Percentiles rank a stretch among this genome's conserved stretches.
phyloP scores from a whole-genome alignment of 306 rosid genomes.

The Dalbergia cultrata region DNA sequence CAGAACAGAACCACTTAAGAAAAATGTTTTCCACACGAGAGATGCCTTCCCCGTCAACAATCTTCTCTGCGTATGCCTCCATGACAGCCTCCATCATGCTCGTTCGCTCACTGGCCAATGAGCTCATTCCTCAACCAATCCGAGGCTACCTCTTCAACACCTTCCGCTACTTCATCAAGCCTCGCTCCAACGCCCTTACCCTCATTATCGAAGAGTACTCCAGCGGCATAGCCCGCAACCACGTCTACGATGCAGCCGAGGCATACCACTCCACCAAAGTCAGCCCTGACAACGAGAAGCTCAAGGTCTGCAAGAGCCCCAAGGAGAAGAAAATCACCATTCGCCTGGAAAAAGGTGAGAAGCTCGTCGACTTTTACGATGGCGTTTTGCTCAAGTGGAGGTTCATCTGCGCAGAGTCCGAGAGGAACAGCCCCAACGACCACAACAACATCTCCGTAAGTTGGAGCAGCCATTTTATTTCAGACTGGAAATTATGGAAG shows the following conservation, averaged over 20 bases:
- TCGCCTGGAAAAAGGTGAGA: constrained; percentile 73
- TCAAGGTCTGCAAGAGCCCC: constrained; percentile 67
- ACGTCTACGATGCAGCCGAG: constrained; percentile 80
- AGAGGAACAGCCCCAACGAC: constrained; percentile 48
- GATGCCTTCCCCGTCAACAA: constrained; percentile 75
- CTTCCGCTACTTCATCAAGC: constrained; percentile 60
- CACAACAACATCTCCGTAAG: constrained; percentile 15
- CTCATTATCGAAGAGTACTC: constrained; percentile 79
- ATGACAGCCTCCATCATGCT: constrained; percentile 82
- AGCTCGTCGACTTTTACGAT: constrained; percentile 53
- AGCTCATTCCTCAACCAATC: constrained; percentile 72
- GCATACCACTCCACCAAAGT: constrained; percentile 66
- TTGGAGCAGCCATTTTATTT: too few species aligned
- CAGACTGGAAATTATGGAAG: too few species aligned
- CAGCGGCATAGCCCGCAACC: constrained; percentile 64
- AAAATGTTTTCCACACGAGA: constrained; percentile 66
- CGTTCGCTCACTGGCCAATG: constrained; percentile 74
- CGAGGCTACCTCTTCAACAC: constrained; percentile 58
- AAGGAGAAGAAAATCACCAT: constrained; percentile 67
- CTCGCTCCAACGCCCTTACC: constrained; percentile 61
- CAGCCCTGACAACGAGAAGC: constrained; percentile 59
- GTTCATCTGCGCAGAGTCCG: constrained; percentile 52
- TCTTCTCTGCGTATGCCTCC: constrained; percentile 91
- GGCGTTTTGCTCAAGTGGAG: constrained; percentile 62
- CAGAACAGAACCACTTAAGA: background rate